Evolutionary conservation across 1,284 basidiomycete species (phyloP).

Genomic region (Erythrobasidium hasegawianum): DNA sequence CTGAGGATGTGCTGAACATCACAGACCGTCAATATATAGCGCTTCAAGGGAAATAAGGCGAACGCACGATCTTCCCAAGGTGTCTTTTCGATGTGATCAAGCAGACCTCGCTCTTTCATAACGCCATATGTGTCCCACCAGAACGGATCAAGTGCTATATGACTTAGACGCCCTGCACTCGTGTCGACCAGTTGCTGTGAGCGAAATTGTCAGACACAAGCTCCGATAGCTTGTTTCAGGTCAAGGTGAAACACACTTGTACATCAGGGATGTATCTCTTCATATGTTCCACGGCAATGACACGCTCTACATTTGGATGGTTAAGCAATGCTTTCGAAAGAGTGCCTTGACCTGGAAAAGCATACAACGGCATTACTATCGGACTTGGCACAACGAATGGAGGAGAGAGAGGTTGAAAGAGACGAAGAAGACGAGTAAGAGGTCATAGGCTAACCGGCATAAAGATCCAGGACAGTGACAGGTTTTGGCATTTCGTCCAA

Average conservation of each 20-base stretch:
- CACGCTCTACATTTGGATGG: slow-evolving; percentile 21
- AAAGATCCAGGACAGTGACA: slow-evolving; percentile 29
- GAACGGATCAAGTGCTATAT: slow-evolving; percentile 27
- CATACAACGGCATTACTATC: too few species aligned
- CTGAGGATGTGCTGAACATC: slow-evolving; percentile 6
- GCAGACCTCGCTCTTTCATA: slow-evolving; percentile 18
- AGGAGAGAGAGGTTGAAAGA: slow-evolving; percentile 3
- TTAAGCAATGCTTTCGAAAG: slow-evolving; percentile 30
- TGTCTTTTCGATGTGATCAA: slow-evolving; percentile 12
- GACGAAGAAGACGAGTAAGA: background rate
- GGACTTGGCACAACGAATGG: background rate
- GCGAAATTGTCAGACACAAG: background rate
- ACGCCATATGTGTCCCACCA: slow-evolving; percentile 33
- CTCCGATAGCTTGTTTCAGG: background rate
- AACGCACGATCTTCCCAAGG: slow-evolving; percentile 22
- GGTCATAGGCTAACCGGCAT: slow-evolving; percentile 21
- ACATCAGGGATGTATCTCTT: background rate
- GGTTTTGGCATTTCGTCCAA: slow-evolving; percentile 8
- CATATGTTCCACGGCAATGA: slow-evolving; percentile 20
- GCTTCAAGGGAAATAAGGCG: background rate
- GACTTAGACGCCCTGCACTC: slow-evolving; percentile 14
- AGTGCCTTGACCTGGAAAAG: slow-evolving; percentile 11
- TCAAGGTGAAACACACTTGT: slow-evolving; percentile 12
- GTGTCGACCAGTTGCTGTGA: slow-evolving; percentile 11
- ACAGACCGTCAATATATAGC: background rate